Evolutionary conservation across 306 rosid genomes (phyloP), one percentile per base, ranked within the genome.

Genomic region (Ormosia semicastrata): DNA sequence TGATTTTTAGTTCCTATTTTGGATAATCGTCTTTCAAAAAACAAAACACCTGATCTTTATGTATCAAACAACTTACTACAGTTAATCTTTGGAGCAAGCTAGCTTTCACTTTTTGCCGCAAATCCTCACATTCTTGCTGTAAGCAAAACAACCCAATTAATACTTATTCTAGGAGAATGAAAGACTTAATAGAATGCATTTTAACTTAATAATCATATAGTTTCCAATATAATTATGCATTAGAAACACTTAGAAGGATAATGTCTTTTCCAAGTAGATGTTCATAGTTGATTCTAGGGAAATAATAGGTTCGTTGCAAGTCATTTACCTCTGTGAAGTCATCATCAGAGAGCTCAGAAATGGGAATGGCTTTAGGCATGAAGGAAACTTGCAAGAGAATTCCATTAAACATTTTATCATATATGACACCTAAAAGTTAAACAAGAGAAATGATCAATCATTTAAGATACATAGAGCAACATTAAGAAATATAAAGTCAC

Each of bases 51-150:
- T 18, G 7, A 34, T 81, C 30, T 63, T 9, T 57, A 24, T 46
- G 63, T 73, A 34, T 41, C 63, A 43, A 18, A 63, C 44, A 70
- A 87, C 98, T 91, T 90, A 94, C 98, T 49, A 83, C 85, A 11
- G 91, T 79, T 52, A 84, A 85, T 74, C 87, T 91, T 24, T 71
- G 80, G 40, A 89, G 79, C 78, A 86, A 32, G 71, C 89, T 71
- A 49, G 56, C 57, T 18, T 80, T 75, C 53, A 93, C 86, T 13
- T 83, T 88, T 84, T 88, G 85, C 83, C 12, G 84, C 87, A 94
- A 68, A 75, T 87, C 89, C 83, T 81, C 79, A 50, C 93, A 90
- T 76, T 94, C 98, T 71, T 88, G 85, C 98, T 94, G 90, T 43
- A 82, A 75, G 77, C 8, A 83, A 81, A 52, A 72, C 33, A 71